Base-by-base conservation (phyloP, 345 rosid genomes). In the Zanthoxylum bungeanum region DNA sequence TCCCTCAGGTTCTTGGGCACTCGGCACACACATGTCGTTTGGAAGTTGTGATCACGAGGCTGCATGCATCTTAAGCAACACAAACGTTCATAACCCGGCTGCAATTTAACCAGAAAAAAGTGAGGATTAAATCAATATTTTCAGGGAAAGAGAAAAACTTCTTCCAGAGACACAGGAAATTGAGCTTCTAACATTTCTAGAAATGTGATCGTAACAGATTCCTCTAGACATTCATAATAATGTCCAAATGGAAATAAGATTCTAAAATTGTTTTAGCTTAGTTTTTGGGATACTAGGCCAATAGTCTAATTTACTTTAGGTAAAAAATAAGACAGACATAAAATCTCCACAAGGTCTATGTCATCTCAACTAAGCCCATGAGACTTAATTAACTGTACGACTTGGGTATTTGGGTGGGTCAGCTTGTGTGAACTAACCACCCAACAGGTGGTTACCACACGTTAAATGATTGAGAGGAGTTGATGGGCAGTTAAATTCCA, bases 61-160 rank as follows among this genome's bases (percentile, higher is more conserved):
- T 91, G 98, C 59, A 91, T 91, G 84, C 94, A 91, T 5, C 87
- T 82, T 67, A 91, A 76, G 85, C 98, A 90, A 76, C 97, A 91
- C 19, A 93, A 77, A 4, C 91, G 87, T 67, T 93, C 98, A 60
- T 91, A 91, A 10, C 93, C 94, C 7, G 89, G 84, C 96, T 93
- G 87, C 80, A 85, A 67, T 61, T 70, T 40, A 37, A 71, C 50
- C 24, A 74, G 8, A 64, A 40, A 30, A n/a, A 46, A 46, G 52
- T 9, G 28, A 24, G 28, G 25, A 40, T 25, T 22, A 49, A 56
- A 36, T 25, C 21, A 64, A 44, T 50, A 37, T 22, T 6, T n/a
- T 19, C 16, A 21, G 4, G 46, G 37, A 33, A 47, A 72, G 59
- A 46, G 9, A 3, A 14, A 33, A 50, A 17, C 28, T 9, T 19